Conservation (phyloP, 768 basidiomycete species). For the Auriscalpium orientale region DNA sequence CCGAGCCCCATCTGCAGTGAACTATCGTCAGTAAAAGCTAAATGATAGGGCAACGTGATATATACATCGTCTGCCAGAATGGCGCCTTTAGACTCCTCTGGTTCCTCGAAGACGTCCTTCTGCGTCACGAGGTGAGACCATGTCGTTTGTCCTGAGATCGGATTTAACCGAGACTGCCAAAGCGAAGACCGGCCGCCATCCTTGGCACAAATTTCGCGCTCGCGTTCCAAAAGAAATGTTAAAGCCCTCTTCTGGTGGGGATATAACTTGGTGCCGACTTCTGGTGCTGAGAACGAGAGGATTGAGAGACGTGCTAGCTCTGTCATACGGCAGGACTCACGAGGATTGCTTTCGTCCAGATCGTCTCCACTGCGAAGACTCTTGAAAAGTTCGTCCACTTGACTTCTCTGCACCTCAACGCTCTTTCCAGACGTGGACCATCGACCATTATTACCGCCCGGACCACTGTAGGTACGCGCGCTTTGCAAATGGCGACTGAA, state of each 20-base stretch:
- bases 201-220: slow-evolving; percentile 49
- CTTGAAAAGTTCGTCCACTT: slow-evolving; percentile 92
- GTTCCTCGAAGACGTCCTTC: slow-evolving; percentile 60
- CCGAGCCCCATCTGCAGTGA: slow-evolving; percentile 85
- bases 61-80: slow-evolving; percentile 96
- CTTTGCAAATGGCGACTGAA: slow-evolving; percentile 37
- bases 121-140: slow-evolving; percentile 88
- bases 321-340: slow-evolving; percentile 39
- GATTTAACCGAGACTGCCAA: slow-evolving; percentile 56
- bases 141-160: slow-evolving; percentile 34
- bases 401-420: slow-evolving; percentile 85
- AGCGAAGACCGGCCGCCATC: slow-evolving; percentile 64
- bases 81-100: slow-evolving; percentile 72
- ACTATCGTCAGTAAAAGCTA: not conserved
- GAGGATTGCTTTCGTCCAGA: slow-evolving; percentile 74
- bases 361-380: slow-evolving; percentile 84
- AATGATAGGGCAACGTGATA: slow-evolving; percentile 7
- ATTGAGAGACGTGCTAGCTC: slow-evolving; percentile 11
- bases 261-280: slow-evolving; percentile 83
- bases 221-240: slow-evolving; percentile 88
- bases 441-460: slow-evolving; percentile 31
- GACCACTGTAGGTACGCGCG: slow-evolving; percentile 34
- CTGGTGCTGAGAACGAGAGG: slow-evolving; percentile 35
- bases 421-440: slow-evolving; percentile 68
- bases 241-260: slow-evolving; percentile 98